phyloP scores from a whole-genome alignment of 306 rosid genomes.

The Castanopsis chinensis region DNA sequence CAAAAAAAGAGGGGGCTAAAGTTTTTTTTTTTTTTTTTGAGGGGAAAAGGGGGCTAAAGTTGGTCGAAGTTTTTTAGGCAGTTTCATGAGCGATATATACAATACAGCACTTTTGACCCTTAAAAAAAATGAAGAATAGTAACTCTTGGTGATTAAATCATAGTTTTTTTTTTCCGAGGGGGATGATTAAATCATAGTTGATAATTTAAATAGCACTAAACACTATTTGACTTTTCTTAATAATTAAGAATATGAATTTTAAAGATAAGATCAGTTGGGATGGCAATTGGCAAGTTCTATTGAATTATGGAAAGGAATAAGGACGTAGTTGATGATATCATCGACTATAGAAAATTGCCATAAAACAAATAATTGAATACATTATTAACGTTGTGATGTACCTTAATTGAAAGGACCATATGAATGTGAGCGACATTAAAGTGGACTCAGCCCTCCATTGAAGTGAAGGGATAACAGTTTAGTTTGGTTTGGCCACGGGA shows the following conservation, averaged over 20 bases:
- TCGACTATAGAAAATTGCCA: not conserved
- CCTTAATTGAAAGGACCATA: constrained; percentile 16
- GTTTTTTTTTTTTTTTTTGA: too few species aligned
- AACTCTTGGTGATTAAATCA: not conserved
- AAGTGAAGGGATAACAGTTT: not conserved
- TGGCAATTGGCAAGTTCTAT: not conserved
- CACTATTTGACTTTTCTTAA: constrained; percentile 18
- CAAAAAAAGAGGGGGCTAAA: too few species aligned
- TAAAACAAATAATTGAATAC: not conserved
- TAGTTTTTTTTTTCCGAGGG: too few species aligned
- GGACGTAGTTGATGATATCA: constrained; percentile 20
- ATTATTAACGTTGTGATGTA: not conserved
- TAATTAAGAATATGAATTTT: constrained; percentile 10
- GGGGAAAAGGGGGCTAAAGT: too few species aligned
- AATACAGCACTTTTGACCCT: not conserved
- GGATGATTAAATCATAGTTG: not conserved
- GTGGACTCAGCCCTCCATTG: not conserved
- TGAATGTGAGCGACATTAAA: constrained; percentile 12
- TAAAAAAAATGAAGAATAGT: not conserved
- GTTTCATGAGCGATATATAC: too few species aligned
- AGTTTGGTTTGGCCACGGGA: not conserved
- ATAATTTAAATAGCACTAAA: not conserved
- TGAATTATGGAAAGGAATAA: not conserved
- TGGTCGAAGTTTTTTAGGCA: too few species aligned
- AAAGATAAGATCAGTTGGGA: constrained; percentile 7